phyloP scores from a whole-genome alignment of 164 flowering plant species.

The Liriodendron chinense region DNA sequence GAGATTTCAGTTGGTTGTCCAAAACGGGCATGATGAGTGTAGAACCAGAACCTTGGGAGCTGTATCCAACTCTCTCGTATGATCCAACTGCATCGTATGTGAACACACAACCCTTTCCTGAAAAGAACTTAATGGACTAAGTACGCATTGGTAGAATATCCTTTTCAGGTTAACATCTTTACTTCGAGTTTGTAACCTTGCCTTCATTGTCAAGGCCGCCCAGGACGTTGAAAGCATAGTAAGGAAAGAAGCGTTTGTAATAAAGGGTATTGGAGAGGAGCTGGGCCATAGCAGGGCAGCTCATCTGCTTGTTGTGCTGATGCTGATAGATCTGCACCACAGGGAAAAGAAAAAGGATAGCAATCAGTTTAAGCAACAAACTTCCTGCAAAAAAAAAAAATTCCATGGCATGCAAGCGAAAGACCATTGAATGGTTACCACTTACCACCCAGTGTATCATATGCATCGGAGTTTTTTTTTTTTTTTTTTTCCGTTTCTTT shows the following conservation, averaged over 20 bases:
- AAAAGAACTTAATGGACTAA: background rate
- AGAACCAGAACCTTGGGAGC: constrained; percentile 93
- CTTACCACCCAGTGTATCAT: too few species aligned
- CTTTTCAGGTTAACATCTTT: too few species aligned
- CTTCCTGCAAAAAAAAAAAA: too few species aligned
- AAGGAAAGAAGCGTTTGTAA: constrained; percentile 96
- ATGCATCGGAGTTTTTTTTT: too few species aligned
- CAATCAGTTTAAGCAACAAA: background rate
- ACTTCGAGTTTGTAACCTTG: constrained; percentile 4
- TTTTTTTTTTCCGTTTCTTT: too few species aligned
- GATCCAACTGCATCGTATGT: constrained; percentile 99
- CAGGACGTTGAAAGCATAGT: constrained; percentile 92
- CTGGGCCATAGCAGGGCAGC: constrained; percentile 98
- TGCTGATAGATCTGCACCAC: constrained; percentile 73
- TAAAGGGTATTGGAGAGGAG: constrained; percentile 95
- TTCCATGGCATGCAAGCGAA: too few species aligned
- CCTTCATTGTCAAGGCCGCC: constrained; percentile 96
- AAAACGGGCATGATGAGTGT: constrained; percentile 89
- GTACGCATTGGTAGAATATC: too few species aligned
- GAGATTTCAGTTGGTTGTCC: constrained; percentile 94
- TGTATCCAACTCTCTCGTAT: constrained; percentile 93
- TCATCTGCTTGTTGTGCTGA: constrained; percentile 98
- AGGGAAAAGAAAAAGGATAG: background rate
- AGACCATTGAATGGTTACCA: too few species aligned
- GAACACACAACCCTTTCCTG: constrained; percentile 97